A percentile compares a stretch with the other conserved stretches of the same genome.
Conservation (phyloP, 2,329 filamentous ascomycete genomes). For the Teratosphaeria zuluensis region DNA sequence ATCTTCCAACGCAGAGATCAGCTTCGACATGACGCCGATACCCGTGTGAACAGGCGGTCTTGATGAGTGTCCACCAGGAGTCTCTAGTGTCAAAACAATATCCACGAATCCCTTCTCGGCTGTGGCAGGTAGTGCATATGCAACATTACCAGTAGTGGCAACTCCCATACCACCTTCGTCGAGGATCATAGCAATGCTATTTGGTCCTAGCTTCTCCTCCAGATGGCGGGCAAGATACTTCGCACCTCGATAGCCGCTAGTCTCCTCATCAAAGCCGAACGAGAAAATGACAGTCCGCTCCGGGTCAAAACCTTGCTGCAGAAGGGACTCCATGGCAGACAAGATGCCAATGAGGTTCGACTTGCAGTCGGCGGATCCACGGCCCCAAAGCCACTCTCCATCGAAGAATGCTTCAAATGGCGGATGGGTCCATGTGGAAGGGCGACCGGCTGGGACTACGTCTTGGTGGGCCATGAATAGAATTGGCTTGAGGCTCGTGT, state of each 20-base stretch:
- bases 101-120: conserved; percentile 1
- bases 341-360: conserved; percentile 49
- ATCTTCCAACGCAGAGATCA: background rate
- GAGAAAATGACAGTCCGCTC: conserved; percentile 48
- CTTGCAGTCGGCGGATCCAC: conserved; percentile 53
- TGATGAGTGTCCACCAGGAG: conserved; percentile 1
- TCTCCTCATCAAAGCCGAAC: conserved; percentile 57
- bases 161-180: conserved; percentile 48
- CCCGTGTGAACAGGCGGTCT: background rate
- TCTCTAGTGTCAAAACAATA: background rate
- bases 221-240: background rate
- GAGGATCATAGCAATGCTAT: conserved; percentile 45
- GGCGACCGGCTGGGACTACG: conserved; percentile 49
- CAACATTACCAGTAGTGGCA: conserved; percentile 34
- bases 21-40: background rate
- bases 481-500: conserved; percentile 43
- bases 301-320: conserved; percentile 43
- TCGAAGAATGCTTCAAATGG: conserved; percentile 52
- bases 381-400: conserved; percentile 51
- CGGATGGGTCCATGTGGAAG: conserved; percentile 50
- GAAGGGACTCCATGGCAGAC: conserved; percentile 46
- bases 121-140: conserved; percentile 44
- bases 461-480: conserved; percentile 57
- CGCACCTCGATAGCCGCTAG: conserved; percentile 44
- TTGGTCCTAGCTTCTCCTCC: conserved; percentile 1